Evolutionary conservation across 75 land plant species (phyloP).

Genomic region (Cunninghamia lanceolata): DNA sequence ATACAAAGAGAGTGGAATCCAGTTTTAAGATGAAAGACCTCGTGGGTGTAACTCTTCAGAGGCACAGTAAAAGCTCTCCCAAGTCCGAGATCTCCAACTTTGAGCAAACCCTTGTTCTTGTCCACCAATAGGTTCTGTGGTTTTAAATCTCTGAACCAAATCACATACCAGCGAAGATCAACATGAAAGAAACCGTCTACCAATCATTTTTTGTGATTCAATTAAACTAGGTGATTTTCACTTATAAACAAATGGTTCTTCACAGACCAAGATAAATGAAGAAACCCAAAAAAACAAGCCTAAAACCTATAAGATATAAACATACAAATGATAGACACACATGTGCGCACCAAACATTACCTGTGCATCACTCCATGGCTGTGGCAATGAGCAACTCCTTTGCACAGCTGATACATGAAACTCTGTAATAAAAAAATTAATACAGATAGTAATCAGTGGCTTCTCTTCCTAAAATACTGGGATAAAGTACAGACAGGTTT

Average conservation of each 20-base stretch:
- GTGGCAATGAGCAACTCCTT: conserved; percentile 88
- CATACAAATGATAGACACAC: neutral
- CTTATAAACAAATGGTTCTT: neutral
- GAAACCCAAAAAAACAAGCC: neutral
- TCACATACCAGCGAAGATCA: neutral
- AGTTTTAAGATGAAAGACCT: conserved; percentile 34
- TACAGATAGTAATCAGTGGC: neutral
- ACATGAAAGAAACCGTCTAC: neutral
- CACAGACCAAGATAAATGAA: neutral
- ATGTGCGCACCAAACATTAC: conserved; percentile 13
- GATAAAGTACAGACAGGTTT: neutral
- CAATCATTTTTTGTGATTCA: neutral
- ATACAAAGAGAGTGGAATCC: too few relatives aligned
- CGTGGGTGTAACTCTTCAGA: conserved; percentile 92
- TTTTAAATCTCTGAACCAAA: conserved; percentile 51
- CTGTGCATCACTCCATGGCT: conserved; percentile 84
- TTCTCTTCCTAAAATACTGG: neutral
- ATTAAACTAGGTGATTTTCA: neutral
- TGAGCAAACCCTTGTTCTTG: conserved; percentile 78
- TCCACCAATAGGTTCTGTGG: conserved; percentile 86
- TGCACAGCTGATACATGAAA: conserved; percentile 77
- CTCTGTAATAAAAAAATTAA: conserved; percentile 35
- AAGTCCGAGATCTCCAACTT: conserved; percentile 94
- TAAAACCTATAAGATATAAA: neutral
- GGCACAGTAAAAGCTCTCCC: conserved; percentile 93